Evolutionary conservation across 768 basidiomycete species (phyloP).

Genomic region (Agaricus sinodeliciosus): DNA sequence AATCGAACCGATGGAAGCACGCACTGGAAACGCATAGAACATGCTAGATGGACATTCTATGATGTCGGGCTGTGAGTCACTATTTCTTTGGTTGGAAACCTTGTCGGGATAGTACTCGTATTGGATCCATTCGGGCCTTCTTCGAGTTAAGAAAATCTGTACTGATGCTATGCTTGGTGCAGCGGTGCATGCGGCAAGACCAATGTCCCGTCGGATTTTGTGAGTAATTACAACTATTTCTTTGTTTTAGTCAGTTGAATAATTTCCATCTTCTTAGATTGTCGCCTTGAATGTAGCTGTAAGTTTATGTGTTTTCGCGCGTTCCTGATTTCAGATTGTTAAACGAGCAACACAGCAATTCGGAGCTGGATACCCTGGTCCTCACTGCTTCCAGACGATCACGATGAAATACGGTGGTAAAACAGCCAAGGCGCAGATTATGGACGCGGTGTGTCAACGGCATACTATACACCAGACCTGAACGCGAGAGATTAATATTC

Average conservation of each 20-base stretch:
- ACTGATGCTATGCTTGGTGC: not conserved
- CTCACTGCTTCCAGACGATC: conserved; percentile 55
- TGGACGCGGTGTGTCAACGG: conserved; percentile 45
- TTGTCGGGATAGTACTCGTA: no score
- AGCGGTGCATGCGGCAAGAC: conserved; percentile 25
- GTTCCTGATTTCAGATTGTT: no score
- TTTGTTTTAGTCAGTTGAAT: not conserved
- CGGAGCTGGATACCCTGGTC: conserved; percentile 56
- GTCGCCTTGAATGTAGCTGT: conserved; percentile 22
- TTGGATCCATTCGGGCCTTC: no score
- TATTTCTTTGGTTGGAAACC: no score
- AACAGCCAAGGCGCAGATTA: conserved; percentile 48
- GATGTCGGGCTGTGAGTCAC: conserved; percentile 17
- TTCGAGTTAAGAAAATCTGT: not conserved
- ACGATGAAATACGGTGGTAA: conserved; percentile 58
- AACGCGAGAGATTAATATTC: no score
- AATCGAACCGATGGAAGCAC: conserved; percentile 15
- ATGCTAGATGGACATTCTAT: conserved; percentile 25
- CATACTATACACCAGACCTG: no score
- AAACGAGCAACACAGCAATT: conserved; percentile 19
- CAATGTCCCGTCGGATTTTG: conserved; percentile 21
- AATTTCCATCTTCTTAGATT: conserved; percentile 14
- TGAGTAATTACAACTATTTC: conserved; percentile 11
- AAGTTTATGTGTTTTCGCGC: not conserved
- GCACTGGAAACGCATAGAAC: conserved; percentile 12